Percentiles rank a stretch among this genome's conserved stretches.
Conservation (phyloP, 2,329 filamentous ascomycete genomes). For the Diaporthe caulivora region DNA sequence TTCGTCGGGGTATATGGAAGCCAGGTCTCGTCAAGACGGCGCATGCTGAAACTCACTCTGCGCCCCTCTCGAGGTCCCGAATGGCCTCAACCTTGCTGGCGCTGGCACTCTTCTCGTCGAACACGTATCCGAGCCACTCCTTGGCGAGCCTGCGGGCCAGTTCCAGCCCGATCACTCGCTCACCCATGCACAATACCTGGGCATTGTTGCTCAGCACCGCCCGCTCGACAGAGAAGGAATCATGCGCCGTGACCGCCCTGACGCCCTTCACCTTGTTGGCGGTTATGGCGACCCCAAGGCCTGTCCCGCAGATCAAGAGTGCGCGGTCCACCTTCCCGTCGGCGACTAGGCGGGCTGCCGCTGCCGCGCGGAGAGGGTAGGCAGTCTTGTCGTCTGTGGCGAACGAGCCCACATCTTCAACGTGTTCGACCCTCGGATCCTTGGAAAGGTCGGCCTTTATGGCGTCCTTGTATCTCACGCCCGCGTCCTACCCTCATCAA, state of each 20-base stretch:
- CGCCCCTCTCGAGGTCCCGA: conserved; percentile 47
- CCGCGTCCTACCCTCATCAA: conserved; percentile 69
- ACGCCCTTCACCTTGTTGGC: conserved; percentile 90
- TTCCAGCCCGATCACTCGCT: conserved; percentile 86
- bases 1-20: background rate
- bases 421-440: conserved; percentile 73
- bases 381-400: conserved; percentile 79
- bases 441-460: conserved; percentile 80
- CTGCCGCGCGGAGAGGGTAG: conserved; percentile 83
- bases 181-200: conserved; percentile 88
- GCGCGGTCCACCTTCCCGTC: conserved; percentile 79
- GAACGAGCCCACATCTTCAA: conserved; percentile 82
- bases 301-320: conserved; percentile 86
- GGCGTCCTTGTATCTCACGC: conserved; percentile 81
- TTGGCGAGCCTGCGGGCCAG: conserved; percentile 80
- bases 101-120: conserved; percentile 73
- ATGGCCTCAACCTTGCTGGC: conserved; percentile 63
- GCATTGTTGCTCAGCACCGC: conserved; percentile 87
- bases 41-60: conserved; percentile 39
- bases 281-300: conserved; percentile 87
- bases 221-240: conserved; percentile 86
- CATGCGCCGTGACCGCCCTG: conserved; percentile 89
- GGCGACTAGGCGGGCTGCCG: conserved; percentile 74
- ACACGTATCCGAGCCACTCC: conserved; percentile 88
- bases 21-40: background rate